A percentile compares a stretch with the other conserved stretches of the same genome.
phyloP scores from a whole-genome alignment of 805 yeast species.

The Schwanniomyces occidentalis region DNA sequence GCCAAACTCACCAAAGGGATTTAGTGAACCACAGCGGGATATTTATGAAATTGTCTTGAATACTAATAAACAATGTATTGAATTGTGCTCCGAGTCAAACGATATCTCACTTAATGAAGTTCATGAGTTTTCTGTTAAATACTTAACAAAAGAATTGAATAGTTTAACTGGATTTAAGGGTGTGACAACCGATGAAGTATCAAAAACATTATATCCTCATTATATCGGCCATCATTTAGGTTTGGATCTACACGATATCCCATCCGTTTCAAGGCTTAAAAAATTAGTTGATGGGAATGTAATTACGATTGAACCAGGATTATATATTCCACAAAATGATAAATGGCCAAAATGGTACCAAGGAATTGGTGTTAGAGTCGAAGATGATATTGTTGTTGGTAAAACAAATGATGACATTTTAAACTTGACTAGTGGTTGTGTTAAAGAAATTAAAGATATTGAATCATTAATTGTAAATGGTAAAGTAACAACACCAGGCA shows the following conservation, averaged over 20 bases:
- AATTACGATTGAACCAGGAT: slow-evolving; percentile 93
- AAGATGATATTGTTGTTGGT: slow-evolving; percentile 89
- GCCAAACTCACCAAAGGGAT: slow-evolving; percentile 78
- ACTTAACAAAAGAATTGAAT: slow-evolving; percentile 62
- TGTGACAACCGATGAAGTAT: slow-evolving; percentile 52
- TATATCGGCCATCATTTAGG: slow-evolving; percentile 96
- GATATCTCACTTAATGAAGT: slow-evolving; percentile 66
- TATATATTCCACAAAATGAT: slow-evolving; percentile 76
- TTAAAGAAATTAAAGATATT: slow-evolving; percentile 81
- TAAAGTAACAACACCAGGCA: slow-evolving; percentile 47
- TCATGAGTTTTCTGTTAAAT: slow-evolving; percentile 65
- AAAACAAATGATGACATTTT: slow-evolving; percentile 47
- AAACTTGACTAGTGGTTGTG: slow-evolving; percentile 75
- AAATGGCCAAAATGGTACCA: slow-evolving; percentile 78
- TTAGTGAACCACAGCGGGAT: slow-evolving; percentile 78
- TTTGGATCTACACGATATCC: slow-evolving; percentile 84
- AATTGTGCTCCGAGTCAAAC: slow-evolving; percentile 55
- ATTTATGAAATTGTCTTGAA: slow-evolving; percentile 84
- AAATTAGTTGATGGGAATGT: slow-evolving; percentile 71
- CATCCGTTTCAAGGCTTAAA: slow-evolving; percentile 57
- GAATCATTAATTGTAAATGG: slow-evolving; percentile 68
- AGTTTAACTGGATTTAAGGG: slow-evolving; percentile 66
- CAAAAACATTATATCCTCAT: slow-evolving; percentile 74
- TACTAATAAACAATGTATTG: slow-evolving; percentile 78
- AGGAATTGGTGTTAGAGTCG: slow-evolving; percentile 91